Evolutionary conservation across 495 filamentous ascomycete genomes (phyloP), one percentile per base, ranked within the genome.

Genomic region (Hypoxylon cercidicola): DNA sequence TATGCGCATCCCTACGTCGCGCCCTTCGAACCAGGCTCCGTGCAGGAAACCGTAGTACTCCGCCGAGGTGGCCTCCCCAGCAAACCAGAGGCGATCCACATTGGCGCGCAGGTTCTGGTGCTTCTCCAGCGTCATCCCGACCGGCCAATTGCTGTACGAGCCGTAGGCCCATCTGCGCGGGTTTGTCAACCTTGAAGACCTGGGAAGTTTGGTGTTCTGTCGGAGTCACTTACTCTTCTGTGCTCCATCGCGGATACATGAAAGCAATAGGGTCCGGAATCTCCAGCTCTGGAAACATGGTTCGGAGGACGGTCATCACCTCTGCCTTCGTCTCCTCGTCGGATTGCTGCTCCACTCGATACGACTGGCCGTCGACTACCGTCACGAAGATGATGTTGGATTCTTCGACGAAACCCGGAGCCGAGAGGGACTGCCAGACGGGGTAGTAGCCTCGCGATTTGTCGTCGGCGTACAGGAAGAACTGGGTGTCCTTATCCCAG

Each of bases 91-190:
- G 3, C 85, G 73, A 50, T 81, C 84, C 0, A 88, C 75, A 64
- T 90, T 89, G n/a, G 89, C 88, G 1, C 89, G 81, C 45, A 92
- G 79, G 58, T 91, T 91, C 71, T 92, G 85, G 68, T 93, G 90
- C 74, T 80, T 85, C 64, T 90, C 84, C 1, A 90, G 78, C 3
- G 83, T 88, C 23, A 85, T 85, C 3, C 86, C 85, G 0, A 83
- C 74, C 0, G 90, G 89, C 89, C 89, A 92, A 68, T 92, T 92
- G 15, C 85, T 87, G 72, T 92, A 93, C 49, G 82, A 86, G 4
- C 90, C 90, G 45, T 84, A 85, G 1, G 89, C 79, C 86, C 90
- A 90, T 35, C 69, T 69, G 34, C 23, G 34, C 7, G 51, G 5
- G 15, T 50, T 4, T 3, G 51, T 68, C 23, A 68, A 39, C 23